Conservation (phyloP, 1,284 basidiomycete genomes). For the Xanthoconium separans region DNA sequence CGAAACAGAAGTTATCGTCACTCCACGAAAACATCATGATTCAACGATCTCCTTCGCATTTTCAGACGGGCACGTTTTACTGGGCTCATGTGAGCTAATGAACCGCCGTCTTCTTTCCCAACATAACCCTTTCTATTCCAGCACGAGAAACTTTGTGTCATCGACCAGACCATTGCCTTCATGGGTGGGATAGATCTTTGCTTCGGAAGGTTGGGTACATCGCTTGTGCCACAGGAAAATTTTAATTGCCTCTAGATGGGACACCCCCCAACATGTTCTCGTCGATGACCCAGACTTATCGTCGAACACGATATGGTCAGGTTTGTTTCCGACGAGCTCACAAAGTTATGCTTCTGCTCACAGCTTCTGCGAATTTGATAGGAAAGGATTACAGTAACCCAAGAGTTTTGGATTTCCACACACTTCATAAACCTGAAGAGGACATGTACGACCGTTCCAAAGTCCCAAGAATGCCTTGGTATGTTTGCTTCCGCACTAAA, state of each 20-base stretch:
- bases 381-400: constrained; percentile 95
- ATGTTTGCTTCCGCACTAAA: constrained; percentile 19
- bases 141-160: constrained; percentile 98
- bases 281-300: constrained; percentile 77
- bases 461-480: constrained; percentile 97
- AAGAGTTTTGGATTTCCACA: constrained; percentile 85
- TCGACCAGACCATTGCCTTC: constrained; percentile 97
- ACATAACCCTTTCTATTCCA: constrained; percentile 32
- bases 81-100: constrained; percentile 84
- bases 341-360: background rate
- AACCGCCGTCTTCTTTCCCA: constrained; percentile 1
- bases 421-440: constrained; percentile 87
- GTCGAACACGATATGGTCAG: constrained; percentile 79
- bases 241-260: constrained; percentile 64
- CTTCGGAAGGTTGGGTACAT: constrained; percentile 67
- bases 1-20: constrained; percentile 84
- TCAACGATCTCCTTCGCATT: constrained; percentile 96
- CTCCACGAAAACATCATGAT: constrained; percentile 95
- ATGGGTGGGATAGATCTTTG: constrained; percentile 97
- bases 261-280: constrained; percentile 92
- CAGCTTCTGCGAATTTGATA: constrained; percentile 20
- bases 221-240: background rate
- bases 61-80: constrained; percentile 96
- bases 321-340: constrained; percentile 36
- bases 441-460: constrained; percentile 93